These are phyloP conservation scores for Cladosporium sphaerospermum DNA, from an alignment of 2,329 filamentous ascomycete genomes.

Conservation along the genomic window DNA sequence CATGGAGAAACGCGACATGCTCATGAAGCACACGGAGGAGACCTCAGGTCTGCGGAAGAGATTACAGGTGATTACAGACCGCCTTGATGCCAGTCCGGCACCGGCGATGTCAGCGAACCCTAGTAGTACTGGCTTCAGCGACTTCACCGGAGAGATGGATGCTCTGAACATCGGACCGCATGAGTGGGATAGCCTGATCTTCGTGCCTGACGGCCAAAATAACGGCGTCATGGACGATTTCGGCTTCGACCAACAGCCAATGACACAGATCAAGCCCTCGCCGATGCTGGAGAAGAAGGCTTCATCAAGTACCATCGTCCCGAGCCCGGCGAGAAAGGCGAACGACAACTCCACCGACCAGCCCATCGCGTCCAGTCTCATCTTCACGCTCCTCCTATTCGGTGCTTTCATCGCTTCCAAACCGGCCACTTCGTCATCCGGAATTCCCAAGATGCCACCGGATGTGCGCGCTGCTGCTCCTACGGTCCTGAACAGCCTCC, in stretches of 20 bases:
- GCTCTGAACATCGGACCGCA: constrained; percentile 69
- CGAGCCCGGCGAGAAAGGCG: constrained; percentile 34
- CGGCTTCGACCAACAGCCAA: constrained; percentile 44
- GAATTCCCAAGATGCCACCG: constrained; percentile 71
- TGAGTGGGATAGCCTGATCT: constrained; percentile 75
- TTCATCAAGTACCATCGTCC: constrained; percentile 16
- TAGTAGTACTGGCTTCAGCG: constrained; percentile 58
- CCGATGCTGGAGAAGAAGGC: constrained; percentile 22
- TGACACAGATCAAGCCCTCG: constrained; percentile 18
- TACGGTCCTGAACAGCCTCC: constrained; percentile 69
- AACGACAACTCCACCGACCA: constrained; percentile 35
- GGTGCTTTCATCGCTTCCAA: constrained; percentile 94
- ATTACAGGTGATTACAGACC: constrained; percentile 67
- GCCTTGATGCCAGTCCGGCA: constrained; percentile 54
- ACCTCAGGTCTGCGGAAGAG: constrained; percentile 89
- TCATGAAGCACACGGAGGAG: constrained; percentile 81
- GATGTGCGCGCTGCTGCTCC: constrained; percentile 74
- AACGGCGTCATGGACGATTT: constrained; percentile 42
- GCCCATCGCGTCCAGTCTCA: constrained; percentile 70
- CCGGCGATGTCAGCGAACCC: constrained; percentile 42
- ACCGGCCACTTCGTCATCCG: constrained; percentile 60
- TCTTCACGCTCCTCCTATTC: constrained; percentile 94
- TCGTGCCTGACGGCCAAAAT: constrained; percentile 53
- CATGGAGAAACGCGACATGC: constrained; percentile 86
- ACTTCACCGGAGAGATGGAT: constrained; percentile 75